Percentiles rank a stretch among this genome's conserved stretches.
phyloP scores from a whole-genome alignment of 179 eudicot species.

The Drosera spatulata region DNA sequence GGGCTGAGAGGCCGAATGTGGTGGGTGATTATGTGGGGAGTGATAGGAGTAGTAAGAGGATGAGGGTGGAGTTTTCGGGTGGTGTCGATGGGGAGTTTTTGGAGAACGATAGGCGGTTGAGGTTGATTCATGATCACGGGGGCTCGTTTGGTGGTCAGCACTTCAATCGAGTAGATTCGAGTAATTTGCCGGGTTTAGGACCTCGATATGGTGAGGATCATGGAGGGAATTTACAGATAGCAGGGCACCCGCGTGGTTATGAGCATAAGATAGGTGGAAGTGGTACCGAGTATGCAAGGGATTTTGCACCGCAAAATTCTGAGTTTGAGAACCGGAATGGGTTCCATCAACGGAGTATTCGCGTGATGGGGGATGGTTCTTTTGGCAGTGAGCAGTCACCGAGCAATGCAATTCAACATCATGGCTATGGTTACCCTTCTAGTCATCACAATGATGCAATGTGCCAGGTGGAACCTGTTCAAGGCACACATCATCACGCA shows the following conservation, averaged over 20 bases:
- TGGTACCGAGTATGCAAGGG: conserved; percentile 4
- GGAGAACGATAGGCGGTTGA: conserved; percentile 48
- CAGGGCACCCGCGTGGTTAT: conserved; percentile 13
- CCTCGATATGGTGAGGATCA: conserved; percentile 10
- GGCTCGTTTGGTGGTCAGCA: conserved; percentile 3
- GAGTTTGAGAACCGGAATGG: conserved; percentile 6
- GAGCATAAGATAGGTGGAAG: conserved; percentile 12
- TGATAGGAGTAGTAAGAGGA: conserved; percentile 50
- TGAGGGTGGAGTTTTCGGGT: conserved; percentile 27
- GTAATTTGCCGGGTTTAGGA: conserved; percentile 4
- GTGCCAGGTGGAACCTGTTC: conserved; percentile 14
- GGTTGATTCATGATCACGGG: conserved; percentile 67
- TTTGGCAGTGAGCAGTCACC: conserved; percentile 12
- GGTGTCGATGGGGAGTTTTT: conserved; percentile 9
- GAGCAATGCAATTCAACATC: conserved; percentile 17
- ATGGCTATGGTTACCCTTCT: conserved; percentile 25
- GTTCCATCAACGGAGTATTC: conserved; percentile 12
- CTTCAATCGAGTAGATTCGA: conserved; percentile 2
- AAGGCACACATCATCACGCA: conserved; percentile 16
- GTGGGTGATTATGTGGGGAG: conserved; percentile 12
- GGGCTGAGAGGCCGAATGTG: conserved; percentile 11
- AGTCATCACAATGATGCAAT: conserved; percentile 19
- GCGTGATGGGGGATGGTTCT: conserved; percentile 10
- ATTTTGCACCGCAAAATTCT: conserved; percentile 11
- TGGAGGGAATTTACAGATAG: conserved; percentile 13